A percentile compares a stretch with the other conserved stretches of the same genome.
These are phyloP conservation scores for Caloboletus inedulis DNA, from an alignment of 1,284 basidiomycete genomes.

Conservation along the genomic window DNA sequence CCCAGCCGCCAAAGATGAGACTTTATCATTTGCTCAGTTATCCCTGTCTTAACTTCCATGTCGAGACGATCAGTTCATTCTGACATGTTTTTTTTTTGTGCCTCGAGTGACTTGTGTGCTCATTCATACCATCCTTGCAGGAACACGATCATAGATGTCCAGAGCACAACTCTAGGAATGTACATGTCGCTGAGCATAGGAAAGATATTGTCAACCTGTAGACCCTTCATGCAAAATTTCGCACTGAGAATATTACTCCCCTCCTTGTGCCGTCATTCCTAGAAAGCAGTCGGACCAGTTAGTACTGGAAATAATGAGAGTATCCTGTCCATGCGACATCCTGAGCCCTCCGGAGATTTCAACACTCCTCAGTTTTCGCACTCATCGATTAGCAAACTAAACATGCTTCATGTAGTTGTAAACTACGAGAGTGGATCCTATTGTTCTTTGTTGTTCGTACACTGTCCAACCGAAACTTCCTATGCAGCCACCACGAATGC, in stretches of 20 bases:
- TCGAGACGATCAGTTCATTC: constrained; percentile 49
- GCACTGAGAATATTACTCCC: no score
- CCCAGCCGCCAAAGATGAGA: constrained; percentile 37
- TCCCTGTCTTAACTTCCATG: constrained; percentile 63
- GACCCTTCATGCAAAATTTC: background rate
- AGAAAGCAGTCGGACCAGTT: background rate
- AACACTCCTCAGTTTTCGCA: background rate
- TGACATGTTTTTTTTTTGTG: constrained; percentile 20
- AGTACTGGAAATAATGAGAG: background rate
- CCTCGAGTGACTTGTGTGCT: background rate
- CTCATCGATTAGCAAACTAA: background rate
- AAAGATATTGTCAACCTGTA: background rate
- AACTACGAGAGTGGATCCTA: background rate
- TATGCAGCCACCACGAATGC: constrained; percentile 18
- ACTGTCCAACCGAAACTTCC: background rate
- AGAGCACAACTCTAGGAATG: background rate
- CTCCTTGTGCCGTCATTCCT: background rate
- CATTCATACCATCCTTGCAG: background rate
- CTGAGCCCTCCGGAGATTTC: background rate
- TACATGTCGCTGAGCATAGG: background rate
- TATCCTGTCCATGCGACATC: background rate
- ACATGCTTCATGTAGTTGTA: background rate
- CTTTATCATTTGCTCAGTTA: constrained; percentile 45
- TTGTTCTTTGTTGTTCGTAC: background rate
- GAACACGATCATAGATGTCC: background rate